These are phyloP conservation scores for Penstemon newberryi DNA, from an alignment of 257 asterid genomes.

Conservation along the genomic window DNA sequence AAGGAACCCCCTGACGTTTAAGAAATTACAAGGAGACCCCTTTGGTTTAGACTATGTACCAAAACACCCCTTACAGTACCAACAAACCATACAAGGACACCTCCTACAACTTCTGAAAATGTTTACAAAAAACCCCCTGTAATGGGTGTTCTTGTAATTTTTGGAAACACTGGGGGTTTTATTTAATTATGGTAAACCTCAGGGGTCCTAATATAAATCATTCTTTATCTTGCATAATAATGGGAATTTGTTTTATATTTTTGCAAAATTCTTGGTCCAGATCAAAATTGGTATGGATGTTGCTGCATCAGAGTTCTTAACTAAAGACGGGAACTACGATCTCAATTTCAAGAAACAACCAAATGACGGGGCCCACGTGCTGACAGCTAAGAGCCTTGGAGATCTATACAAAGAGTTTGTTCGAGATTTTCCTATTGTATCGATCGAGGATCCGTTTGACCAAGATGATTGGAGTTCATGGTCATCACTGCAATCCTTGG, in stretches of 20 bases:
- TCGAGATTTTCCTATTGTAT: constrained; percentile 90
- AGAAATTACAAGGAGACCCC: too few relatives aligned
- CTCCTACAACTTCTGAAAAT: too few relatives aligned
- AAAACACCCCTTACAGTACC: too few relatives aligned
- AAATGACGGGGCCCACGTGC: constrained; percentile 91
- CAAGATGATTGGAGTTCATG: constrained; percentile 98
- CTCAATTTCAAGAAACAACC: constrained; percentile 97
- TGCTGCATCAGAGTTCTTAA: constrained; percentile 95
- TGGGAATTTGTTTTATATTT: constrained; percentile 5
- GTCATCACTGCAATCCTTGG: constrained; percentile 83
- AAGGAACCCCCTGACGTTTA: too few relatives aligned
- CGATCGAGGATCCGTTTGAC: constrained; percentile 98
- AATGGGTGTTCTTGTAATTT: too few relatives aligned
- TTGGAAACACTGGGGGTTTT: background rate
- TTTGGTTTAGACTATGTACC: too few relatives aligned
- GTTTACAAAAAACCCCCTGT: too few relatives aligned
- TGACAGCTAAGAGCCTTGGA: constrained; percentile 68
- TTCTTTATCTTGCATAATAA: background rate
- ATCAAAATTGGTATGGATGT: constrained; percentile 99
- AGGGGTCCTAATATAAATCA: background rate
- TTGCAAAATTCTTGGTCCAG: constrained; percentile 43
- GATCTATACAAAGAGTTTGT: constrained; percentile 81
- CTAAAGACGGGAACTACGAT: constrained; percentile 83
- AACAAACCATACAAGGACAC: too few relatives aligned
- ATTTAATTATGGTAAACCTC: background rate